phyloP scores from a whole-genome alignment of 331 rosid species.

The Malus hybrid region DNA sequence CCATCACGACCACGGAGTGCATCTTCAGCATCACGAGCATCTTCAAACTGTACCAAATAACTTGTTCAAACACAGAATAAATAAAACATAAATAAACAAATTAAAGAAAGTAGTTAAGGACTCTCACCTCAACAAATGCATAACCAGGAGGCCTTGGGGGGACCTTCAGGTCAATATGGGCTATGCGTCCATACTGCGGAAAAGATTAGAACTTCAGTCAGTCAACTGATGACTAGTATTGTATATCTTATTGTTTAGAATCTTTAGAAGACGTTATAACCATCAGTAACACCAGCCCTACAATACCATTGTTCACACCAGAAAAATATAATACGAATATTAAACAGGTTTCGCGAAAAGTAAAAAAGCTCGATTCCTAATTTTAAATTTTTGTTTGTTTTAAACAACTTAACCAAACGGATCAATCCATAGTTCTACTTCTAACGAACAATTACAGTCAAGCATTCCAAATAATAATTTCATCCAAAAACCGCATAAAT shows the following conservation, averaged over 20 bases:
- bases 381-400: neutral
- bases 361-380: neutral
- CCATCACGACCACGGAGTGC: slow-evolving; percentile 99
- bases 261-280: too few species aligned
- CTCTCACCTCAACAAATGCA: slow-evolving; percentile 95
- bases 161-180: slow-evolving; percentile 90
- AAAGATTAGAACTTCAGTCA: neutral
- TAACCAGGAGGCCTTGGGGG: slow-evolving; percentile 99
- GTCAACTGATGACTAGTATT: neutral
- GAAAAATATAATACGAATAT: neutral
- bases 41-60: slow-evolving; percentile 65
- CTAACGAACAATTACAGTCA: neutral
- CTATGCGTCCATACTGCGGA: slow-evolving; percentile 79
- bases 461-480: neutral
- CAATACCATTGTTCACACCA: neutral
- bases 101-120: neutral
- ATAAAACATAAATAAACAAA: neutral
- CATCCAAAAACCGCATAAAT: neutral
- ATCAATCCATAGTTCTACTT: neutral
- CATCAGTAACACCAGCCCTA: too few species aligned
- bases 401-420: neutral
- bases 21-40: slow-evolving; percentile 94
- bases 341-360: neutral
- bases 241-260: neutral
- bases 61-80: neutral